phyloP scores from a whole-genome alignment of 768 basidiomycete genomes.

The Dacryopinax primogenitus region DNA sequence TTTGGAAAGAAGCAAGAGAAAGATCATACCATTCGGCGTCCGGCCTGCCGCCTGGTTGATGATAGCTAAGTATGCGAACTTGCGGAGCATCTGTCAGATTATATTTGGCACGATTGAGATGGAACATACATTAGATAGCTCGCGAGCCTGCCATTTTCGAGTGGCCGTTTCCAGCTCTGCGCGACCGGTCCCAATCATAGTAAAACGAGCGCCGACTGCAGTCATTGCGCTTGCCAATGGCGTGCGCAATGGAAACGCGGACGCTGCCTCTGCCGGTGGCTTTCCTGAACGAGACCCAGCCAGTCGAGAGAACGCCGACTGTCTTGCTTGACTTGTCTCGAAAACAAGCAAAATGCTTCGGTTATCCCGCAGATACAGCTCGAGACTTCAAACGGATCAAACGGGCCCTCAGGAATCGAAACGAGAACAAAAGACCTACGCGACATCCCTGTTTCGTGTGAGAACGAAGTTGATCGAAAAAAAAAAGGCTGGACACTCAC shows the following conservation, averaged over 20 bases:
- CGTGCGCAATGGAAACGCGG: slow-evolving; percentile 30
- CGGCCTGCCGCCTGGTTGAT: slow-evolving; percentile 86
- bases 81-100: slow-evolving; percentile 11
- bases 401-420: background rate
- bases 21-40: slow-evolving; percentile 65
- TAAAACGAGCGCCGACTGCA: slow-evolving; percentile 21
- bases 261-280: slow-evolving; percentile 32
- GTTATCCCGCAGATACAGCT: slow-evolving; percentile 88
- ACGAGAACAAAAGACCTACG: slow-evolving; percentile 37
- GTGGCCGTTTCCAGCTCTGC: slow-evolving; percentile 63
- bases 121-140: slow-evolving; percentile 72
- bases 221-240: slow-evolving; percentile 44
- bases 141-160: slow-evolving; percentile 73
- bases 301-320: slow-evolving; percentile 22
- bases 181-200: slow-evolving; percentile 16
- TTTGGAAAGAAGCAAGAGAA: slow-evolving; percentile 70
- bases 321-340: slow-evolving; percentile 50
- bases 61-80: slow-evolving; percentile 84
- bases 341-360: slow-evolving; percentile 78
- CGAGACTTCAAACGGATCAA: slow-evolving; percentile 42
- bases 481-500: background rate
- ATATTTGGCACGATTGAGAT: background rate
- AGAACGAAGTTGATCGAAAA: background rate
- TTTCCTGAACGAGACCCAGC: slow-evolving; percentile 17
- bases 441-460: slow-evolving; percentile 43